phyloP scores from a whole-genome alignment of 2,329 filamentous ascomycete species.

The Didymella sp. region DNA sequence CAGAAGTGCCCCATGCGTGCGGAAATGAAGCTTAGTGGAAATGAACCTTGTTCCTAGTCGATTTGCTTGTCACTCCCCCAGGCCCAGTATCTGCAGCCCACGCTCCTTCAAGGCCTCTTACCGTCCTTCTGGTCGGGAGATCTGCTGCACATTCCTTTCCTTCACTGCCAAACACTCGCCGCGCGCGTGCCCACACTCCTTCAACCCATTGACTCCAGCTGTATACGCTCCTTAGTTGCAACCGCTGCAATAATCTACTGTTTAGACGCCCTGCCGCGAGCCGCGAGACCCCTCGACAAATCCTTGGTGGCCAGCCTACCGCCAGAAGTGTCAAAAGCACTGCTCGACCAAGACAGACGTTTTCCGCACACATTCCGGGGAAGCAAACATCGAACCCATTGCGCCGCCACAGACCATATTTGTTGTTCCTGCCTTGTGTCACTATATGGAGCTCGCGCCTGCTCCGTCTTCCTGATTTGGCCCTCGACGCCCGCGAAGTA shows the following conservation, averaged over 20 bases:
- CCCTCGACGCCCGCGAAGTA: constrained; percentile 11
- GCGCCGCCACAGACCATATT: constrained; percentile 10
- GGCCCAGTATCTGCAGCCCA: constrained; percentile 23
- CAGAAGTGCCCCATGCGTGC: constrained; percentile 28
- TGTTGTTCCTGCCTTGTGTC: constrained; percentile 21
- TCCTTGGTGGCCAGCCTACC: constrained; percentile 8
- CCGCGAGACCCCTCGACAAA: constrained; percentile 17
- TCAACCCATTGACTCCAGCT: constrained; percentile 25
- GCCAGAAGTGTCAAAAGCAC: constrained; percentile 2
- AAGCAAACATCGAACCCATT: neutral
- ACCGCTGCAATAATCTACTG: constrained; percentile 25
- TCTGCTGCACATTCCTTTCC: constrained; percentile 28
- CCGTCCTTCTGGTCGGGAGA: constrained; percentile 28
- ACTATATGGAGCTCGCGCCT: constrained; percentile 40
- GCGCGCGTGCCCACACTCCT: constrained; percentile 37
- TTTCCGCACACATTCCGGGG: constrained; percentile 11
- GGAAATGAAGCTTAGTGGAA: constrained; percentile 38
- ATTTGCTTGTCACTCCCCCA: constrained; percentile 29
- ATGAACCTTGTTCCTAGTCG: constrained; percentile 28
- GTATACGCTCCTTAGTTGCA: constrained; percentile 34
- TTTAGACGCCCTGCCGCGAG: constrained; percentile 29
- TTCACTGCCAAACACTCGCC: constrained; percentile 27
- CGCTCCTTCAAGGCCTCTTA: constrained; percentile 26
- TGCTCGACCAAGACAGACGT: constrained; percentile 4
- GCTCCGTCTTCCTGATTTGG: constrained; percentile 23